Evolutionary conservation across 2,329 filamentous ascomycete genomes (phyloP), one percentile per base, ranked within the genome.

Genomic region (Aspergillus sp.): DNA sequence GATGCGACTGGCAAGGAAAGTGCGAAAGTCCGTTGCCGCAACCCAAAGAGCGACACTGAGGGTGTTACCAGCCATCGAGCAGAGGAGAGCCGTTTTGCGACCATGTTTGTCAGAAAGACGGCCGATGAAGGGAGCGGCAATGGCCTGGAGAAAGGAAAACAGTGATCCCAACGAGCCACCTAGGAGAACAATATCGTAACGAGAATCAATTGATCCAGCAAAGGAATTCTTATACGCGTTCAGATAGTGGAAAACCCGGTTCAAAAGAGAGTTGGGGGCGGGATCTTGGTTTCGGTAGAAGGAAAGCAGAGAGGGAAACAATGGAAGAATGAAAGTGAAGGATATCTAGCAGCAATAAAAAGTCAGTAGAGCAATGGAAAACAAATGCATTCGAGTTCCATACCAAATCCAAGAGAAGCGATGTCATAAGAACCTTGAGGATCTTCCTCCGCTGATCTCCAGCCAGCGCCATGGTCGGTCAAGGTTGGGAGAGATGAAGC

Each of bases 191-290:
- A 97, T 95, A 64, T 98, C 93, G 74, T 98, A 95, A 72, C 89
- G 84, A 45, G 90, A 90, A 62, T 95, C 91, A 67, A 98, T 97
- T 36, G 91, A 90, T 43, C 85, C 84, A 35, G 88, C 83, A 62
- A 98, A 98, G 45, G 88, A 81, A 53, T 90, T 85, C 70, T 98
- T 98, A 79, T 98, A 98, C 37, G 87, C 77, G 64, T 98, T 96
- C 41, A 98, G 79, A 55, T 86, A 90, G 56, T 77, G 75, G 50
- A 98, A 79, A 44, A 97, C 82, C 48, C 79, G 80, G 50, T 89
- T 84, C 26, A 98, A 82, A 29, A 95, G 70, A 1, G 88, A 90
- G 45, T 72, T 67, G 3, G 77, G 71, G 31, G 71, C 62, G 51
- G 71, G 67, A 43, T 96, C 90, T 68, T 83, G 82, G 62, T 88